phyloP scores from a whole-genome alignment of 495 filamentous ascomycete species.

The Aspergillus kassunensis region DNA sequence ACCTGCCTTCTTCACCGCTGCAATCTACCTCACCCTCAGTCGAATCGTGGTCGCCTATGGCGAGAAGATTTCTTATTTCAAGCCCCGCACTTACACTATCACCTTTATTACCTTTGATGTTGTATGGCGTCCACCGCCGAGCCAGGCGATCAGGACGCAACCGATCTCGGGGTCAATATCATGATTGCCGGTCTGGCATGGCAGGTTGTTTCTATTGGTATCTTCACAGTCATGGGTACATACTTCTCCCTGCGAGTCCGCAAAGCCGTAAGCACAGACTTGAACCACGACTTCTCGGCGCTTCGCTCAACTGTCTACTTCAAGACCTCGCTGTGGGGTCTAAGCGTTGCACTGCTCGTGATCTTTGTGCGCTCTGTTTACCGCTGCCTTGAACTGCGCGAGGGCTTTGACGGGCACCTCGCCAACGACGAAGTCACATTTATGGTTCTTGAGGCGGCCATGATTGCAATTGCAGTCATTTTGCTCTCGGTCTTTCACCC shows the following conservation, averaged over 20 bases:
- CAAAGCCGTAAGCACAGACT: conserved; percentile 1
- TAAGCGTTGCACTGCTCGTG: conserved; percentile 48
- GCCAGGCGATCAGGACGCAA: conserved; percentile 25
- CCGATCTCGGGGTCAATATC: conserved; percentile 41
- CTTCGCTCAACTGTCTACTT: neutral
- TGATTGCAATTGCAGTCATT: conserved; percentile 58
- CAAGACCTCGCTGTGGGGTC: conserved; percentile 20
- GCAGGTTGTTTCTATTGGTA: conserved; percentile 44
- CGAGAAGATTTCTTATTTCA: conserved; percentile 41
- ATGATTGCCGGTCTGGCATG: conserved; percentile 53
- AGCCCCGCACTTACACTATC: conserved; percentile 48
- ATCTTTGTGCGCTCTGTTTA: conserved; percentile 62
- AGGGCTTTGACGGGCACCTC: conserved; percentile 57
- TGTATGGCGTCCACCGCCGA: conserved; percentile 47
- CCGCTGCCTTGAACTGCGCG: conserved; percentile 47
- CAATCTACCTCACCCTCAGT: conserved; percentile 54
- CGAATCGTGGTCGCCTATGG: conserved; percentile 52
- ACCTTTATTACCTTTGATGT: conserved; percentile 53
- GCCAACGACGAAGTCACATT: conserved; percentile 59
- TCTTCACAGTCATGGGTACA: conserved; percentile 49
- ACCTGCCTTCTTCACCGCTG: conserved; percentile 53
- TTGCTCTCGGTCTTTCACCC: conserved; percentile 59
- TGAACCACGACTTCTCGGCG: conserved; percentile 1
- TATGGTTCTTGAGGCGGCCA: conserved; percentile 67
- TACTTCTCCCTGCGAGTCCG: conserved; percentile 47